Evolutionary conservation across 2,329 filamentous ascomycete species (phyloP).

Genomic region (Zymoseptoria tritici): DNA sequence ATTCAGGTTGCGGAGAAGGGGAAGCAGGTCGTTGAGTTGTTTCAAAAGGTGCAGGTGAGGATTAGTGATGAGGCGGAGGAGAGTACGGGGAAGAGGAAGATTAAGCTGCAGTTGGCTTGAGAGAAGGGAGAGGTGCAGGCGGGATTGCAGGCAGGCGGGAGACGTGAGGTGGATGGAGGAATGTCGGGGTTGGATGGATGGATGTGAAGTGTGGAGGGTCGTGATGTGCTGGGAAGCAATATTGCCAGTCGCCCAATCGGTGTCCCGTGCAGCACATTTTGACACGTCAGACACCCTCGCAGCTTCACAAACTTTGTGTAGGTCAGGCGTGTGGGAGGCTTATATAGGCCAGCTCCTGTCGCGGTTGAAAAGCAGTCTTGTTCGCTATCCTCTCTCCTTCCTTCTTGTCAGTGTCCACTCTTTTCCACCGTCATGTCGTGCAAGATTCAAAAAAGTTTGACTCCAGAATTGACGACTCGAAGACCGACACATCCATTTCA

Average conservation of each 20-base stretch:
- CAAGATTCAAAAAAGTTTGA: background rate
- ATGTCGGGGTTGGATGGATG: background rate
- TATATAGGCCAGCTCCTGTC: background rate
- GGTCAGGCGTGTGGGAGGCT: background rate
- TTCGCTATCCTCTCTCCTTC: background rate
- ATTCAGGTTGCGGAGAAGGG: conserved; percentile 41
- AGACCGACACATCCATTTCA: background rate
- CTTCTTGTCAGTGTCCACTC: background rate
- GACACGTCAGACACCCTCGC: background rate
- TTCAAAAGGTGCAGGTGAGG: conserved; percentile 82
- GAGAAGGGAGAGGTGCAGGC: background rate
- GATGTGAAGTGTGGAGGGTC: background rate
- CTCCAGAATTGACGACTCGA: background rate
- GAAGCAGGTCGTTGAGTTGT: conserved; percentile 59
- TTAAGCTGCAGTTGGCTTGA: conserved; percentile 57
- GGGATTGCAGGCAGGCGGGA: background rate
- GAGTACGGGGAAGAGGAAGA: conserved; percentile 88
- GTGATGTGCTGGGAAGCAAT: background rate
- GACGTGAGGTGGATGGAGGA: background rate
- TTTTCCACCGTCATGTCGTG: background rate
- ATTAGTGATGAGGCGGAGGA: conserved; percentile 92
- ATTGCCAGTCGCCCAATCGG: background rate
- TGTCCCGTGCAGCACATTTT: background rate
- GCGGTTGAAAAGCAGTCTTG: background rate
- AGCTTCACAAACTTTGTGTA: background rate